Evolutionary conservation across 2,329 filamentous ascomycete species (phyloP), one percentile per base, ranked within the genome.

Genomic region (Rhynchosporium agropyri): DNA sequence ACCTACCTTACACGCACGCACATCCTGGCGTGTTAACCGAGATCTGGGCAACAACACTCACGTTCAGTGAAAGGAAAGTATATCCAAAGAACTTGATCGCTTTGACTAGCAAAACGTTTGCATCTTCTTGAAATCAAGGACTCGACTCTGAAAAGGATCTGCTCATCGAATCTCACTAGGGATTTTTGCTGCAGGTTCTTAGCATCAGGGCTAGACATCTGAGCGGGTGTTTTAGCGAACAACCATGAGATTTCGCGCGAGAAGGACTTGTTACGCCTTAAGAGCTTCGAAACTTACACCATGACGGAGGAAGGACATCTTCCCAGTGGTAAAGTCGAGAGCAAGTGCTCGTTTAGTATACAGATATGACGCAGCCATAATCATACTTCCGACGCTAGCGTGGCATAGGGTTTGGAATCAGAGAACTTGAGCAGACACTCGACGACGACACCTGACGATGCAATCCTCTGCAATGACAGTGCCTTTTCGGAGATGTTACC

Each of bases 201-300:
- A 20, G 20, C 20, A 9, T n/a, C 40, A 20, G 29, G 38, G 10
- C n/a, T 12, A 45, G 40, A 45, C 3, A 45, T 40, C 28, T 29
- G 13, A 28, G 2, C 26, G 20, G 13, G 29, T 2, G n/a, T 45
- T 20, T 13, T 13, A 20, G 26, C 54, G 28, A 57, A 45, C 45
- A 45, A 57, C 26, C 20, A 20, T 6, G 1, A n/a, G 8, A 4
- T 13, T 13, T 10, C 26, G 20, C 20, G 40, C 54, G 54, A 57
- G 40, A 13, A 45, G 15, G 6, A 40, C 13, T 9, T 9, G 13
- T 45, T 57, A 57, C 54, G 54, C 33, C 54, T 45, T 46, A 13
- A 57, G 12, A 57, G 33, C 54, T 15, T 33, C 26, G 28, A 43
- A 1, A 46, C n/a, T 57, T 57, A 57, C 9, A 31, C 33, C 15